Base-by-base conservation (phyloP, 2,329 filamentous ascomycete genomes). In the Helicocarpus griseus region DNA sequence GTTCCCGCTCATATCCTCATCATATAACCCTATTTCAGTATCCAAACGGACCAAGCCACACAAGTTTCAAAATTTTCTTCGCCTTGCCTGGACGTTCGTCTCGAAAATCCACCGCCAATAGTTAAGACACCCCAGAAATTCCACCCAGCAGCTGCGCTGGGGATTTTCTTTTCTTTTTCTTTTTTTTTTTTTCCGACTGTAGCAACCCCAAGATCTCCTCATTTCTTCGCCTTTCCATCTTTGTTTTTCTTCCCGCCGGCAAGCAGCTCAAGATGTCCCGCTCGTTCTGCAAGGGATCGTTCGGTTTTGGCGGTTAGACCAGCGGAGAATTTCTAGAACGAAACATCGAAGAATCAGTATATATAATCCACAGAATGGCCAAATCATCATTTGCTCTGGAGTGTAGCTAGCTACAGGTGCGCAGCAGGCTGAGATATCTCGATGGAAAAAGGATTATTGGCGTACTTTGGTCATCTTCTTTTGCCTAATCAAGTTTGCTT, bases 251-350 rank as follows among this genome's bases (percentile, higher is more conserved):
- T 86, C 11, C 82, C 83, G 2, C 82, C 82, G 52, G 74, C 75
- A 61, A 87, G 65, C 61, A 87, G 63, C 66, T 88, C 84, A 61
- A 87, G 61, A 74, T 88, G 84, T 13, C 84, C 85, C 4, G 83
- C 84, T 61, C 80, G 80, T 55, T 80, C 73, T 11, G 83, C 84
- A 8, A 87, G 73, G 56, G 75, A 77, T 54, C 78, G 77, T 63
- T 88, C 85, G n/a, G 84, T 87, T 69, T 80, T 74, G 0, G 77
- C 77, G 3, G 77, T 78, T 38, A 87, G 67, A 0, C 82, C 82
- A 0, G 79, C 72, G 0, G 80, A 76, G 55, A 80, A 73, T 76
- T 85, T 85, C 77, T 72, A 57, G 6, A 38, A 11, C n/a, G 6
- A 44, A 21, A 44, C 11, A 17, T 17, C 19, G 22, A 35, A 46